Evolutionary conservation across 225 moss, liverwort and hornwort species (phyloP).

Genomic region (Ulota crispa): DNA sequence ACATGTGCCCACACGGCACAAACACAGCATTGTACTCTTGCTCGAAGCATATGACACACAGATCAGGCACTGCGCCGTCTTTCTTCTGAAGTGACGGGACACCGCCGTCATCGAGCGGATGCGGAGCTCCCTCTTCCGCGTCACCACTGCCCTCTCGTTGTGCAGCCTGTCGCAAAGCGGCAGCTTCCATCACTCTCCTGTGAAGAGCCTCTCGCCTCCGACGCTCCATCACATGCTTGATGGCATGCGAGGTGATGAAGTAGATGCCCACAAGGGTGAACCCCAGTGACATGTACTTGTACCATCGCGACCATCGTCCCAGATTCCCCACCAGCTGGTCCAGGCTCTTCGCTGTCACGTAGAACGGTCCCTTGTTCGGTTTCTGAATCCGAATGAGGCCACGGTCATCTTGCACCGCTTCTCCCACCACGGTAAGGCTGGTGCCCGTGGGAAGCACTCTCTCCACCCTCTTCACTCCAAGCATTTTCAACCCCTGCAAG

Average conservation of each 20-base stretch:
- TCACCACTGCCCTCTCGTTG: conserved; percentile 37
- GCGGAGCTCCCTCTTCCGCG: conserved; percentile 33
- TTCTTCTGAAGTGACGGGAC: conserved; percentile 39
- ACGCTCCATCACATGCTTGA: conserved; percentile 75
- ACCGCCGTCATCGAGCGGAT: conserved; percentile 44
- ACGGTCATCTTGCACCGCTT: conserved; percentile 89
- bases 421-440: conserved; percentile 89
- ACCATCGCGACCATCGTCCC: conserved; percentile 95
- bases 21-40: conserved; percentile 94
- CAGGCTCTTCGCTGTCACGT: conserved; percentile 86
- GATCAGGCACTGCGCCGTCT: conserved; percentile 69
- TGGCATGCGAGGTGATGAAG: conserved; percentile 78
- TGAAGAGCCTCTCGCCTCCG: conserved; percentile 84
- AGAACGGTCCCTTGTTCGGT: conserved; percentile 93
- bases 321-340: conserved; percentile 89
- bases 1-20: conserved; percentile 98
- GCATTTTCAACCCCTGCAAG: conserved; percentile 97
- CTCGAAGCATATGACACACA: conserved; percentile 98
- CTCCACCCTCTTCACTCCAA: conserved; percentile 97
- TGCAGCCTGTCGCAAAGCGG: conserved; percentile 60
- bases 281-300: conserved; percentile 90
- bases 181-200: conserved; percentile 89
- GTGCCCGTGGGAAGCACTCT: conserved; percentile 96
- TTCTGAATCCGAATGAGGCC: conserved; percentile 90
- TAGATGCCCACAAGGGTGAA: conserved; percentile 85